These are phyloP conservation scores for Patellaria atrata DNA, from an alignment of 495 filamentous ascomycete species.

Conservation along the genomic window DNA sequence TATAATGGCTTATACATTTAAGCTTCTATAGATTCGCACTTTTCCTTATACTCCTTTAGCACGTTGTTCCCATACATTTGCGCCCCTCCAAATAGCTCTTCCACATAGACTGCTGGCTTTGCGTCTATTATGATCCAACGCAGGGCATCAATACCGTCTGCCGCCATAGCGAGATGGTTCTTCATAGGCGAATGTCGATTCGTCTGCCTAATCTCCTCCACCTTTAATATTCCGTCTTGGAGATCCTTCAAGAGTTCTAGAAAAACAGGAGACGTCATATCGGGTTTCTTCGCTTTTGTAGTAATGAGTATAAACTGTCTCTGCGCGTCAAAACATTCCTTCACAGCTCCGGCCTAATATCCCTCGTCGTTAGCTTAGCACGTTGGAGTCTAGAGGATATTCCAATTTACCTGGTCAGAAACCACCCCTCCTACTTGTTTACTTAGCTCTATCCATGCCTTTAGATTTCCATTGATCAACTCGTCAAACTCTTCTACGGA, in stretches of 20 bases:
- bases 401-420: conserved; percentile 53
- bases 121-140: conserved; percentile 70
- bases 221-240: conserved; percentile 58
- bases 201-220: conserved; percentile 62
- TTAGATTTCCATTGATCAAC: conserved; percentile 60
- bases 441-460: conserved; percentile 64
- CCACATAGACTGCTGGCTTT: conserved; percentile 69
- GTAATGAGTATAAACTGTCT: conserved; percentile 77
- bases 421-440: conserved; percentile 61
- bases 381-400: background rate
- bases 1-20: too few relatives aligned
- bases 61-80: conserved; percentile 89
- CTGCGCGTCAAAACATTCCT: conserved; percentile 62
- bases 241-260: conserved; percentile 73
- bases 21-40: too few relatives aligned
- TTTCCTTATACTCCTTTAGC: conserved; percentile 76
- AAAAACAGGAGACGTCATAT: conserved; percentile 45
- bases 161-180: conserved; percentile 70
- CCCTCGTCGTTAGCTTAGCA: too few relatives aligned
- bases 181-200: conserved; percentile 57
- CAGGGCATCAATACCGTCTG: conserved; percentile 72
- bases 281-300: conserved; percentile 85
- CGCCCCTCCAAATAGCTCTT: conserved; percentile 60
- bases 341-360: conserved; percentile 41
- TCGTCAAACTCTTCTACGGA: conserved; percentile 74